phyloP scores from a whole-genome alignment of 2,329 filamentous ascomycete genomes.

The Proliferodiscus dingleyae region DNA sequence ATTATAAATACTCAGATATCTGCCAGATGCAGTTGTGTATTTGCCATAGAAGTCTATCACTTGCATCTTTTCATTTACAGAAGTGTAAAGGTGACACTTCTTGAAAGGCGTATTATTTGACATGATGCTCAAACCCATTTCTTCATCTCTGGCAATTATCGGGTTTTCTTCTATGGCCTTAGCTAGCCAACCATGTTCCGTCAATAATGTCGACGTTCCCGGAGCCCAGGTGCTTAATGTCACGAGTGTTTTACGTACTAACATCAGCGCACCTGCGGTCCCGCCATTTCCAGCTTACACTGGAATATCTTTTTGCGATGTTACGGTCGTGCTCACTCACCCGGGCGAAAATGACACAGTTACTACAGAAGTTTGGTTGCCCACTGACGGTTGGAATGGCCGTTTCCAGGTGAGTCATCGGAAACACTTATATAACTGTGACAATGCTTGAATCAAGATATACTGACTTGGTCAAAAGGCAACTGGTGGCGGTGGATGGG shows the following conservation, averaged over 20 bases:
- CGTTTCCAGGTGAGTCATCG: slow-evolving; percentile 20
- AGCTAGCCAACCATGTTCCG: background rate
- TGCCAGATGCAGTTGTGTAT: too few species aligned
- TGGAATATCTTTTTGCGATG: slow-evolving; percentile 23
- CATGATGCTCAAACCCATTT: too few species aligned
- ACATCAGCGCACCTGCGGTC: background rate
- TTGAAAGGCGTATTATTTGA: too few species aligned
- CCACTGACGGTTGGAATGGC: slow-evolving; percentile 27
- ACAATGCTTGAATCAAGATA: too few species aligned
- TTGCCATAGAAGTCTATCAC: too few species aligned
- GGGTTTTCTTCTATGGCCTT: background rate
- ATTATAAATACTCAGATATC: too few species aligned
- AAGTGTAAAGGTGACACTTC: too few species aligned
- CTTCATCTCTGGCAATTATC: too few species aligned
- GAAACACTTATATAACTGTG: background rate
- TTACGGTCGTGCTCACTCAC: slow-evolving; percentile 28
- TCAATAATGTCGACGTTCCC: background rate
- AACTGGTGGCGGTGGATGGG: slow-evolving; percentile 31
- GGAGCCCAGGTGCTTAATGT: background rate
- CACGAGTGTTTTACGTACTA: background rate
- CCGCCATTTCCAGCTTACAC: background rate
- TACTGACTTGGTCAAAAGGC: too few species aligned
- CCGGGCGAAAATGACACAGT: slow-evolving; percentile 20
- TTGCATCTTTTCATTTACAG: too few species aligned
- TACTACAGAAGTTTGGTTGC: slow-evolving; percentile 25